Conservation (phyloP, 2,329 filamentous ascomycete species). For the Arachnomyces sp. region DNA sequence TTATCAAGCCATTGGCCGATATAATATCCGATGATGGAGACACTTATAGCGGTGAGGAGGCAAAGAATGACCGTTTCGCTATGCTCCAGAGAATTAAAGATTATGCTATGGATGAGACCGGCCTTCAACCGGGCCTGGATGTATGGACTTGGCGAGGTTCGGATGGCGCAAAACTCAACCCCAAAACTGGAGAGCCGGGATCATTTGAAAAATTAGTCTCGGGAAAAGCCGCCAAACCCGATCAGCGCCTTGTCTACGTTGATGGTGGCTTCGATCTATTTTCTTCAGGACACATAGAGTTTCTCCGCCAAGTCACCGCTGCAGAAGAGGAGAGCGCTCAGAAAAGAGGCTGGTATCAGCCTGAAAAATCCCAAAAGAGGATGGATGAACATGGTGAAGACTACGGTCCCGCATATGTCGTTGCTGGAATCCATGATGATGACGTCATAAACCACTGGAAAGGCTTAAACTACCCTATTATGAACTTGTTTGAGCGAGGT, state of each 20-base stretch:
- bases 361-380: conserved; percentile 57
- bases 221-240: conserved; percentile 63
- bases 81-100: conserved; percentile 63
- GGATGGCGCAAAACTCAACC: conserved; percentile 30
- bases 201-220: conserved; percentile 61
- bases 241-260: conserved; percentile 85
- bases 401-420: conserved; percentile 76
- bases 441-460: conserved; percentile 94
- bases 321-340: conserved; percentile 64
- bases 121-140: conserved; percentile 67
- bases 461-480: conserved; percentile 96
- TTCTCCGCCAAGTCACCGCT: conserved; percentile 68
- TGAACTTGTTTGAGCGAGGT: conserved; percentile 97
- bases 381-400: conserved; percentile 58
- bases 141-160: conserved; percentile 76
- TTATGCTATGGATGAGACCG: conserved; percentile 82
- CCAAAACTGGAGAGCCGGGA: conserved; percentile 51
- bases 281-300: conserved; percentile 94
- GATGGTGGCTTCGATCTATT: conserved; percentile 97
- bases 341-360: conserved; percentile 65
- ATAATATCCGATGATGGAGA: conserved; percentile 39
- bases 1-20: conserved; percentile 66
- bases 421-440: conserved; percentile 91
- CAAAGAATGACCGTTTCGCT: conserved; percentile 59
- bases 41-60: conserved; percentile 62